These are phyloP conservation scores for Alternaria tenuissima DNA, from an alignment of 2,329 filamentous ascomycete genomes.

Conservation along the genomic window DNA sequence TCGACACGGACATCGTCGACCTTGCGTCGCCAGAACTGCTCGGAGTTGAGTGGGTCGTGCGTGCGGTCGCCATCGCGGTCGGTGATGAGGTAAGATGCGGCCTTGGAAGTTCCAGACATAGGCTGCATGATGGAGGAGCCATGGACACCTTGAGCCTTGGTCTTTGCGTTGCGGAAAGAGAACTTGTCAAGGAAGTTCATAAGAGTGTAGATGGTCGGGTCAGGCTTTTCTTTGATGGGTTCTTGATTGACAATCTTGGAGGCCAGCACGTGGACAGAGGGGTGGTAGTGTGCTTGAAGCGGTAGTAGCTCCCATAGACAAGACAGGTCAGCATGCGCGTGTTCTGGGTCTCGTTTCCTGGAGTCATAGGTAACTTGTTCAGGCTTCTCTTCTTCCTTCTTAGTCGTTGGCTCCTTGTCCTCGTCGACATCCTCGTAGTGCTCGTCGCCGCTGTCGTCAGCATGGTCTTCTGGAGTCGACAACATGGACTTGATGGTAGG, in stretches of 20 bases:
- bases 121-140: constrained; percentile 98
- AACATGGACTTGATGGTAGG: constrained; percentile 81
- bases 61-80: constrained; percentile 66
- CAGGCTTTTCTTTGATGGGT: constrained; percentile 83
- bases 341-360: constrained; percentile 88
- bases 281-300: constrained; percentile 85
- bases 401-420: constrained; percentile 39
- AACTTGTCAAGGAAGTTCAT: constrained; percentile 98
- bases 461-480: constrained; percentile 74
- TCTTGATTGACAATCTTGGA: constrained; percentile 73
- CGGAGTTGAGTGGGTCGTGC: constrained; percentile 78
- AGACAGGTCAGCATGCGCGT: constrained; percentile 89
- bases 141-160: constrained; percentile 65
- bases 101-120: constrained; percentile 69
- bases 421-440: constrained; percentile 71
- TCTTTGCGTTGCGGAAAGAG: constrained; percentile 94
- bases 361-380: constrained; percentile 72
- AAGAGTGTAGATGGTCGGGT: constrained; percentile 86
- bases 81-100: constrained; percentile 68
- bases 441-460: constrained; percentile 76
- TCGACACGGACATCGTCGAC: constrained; percentile 86
- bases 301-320: constrained; percentile 94
- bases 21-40: constrained; percentile 91
- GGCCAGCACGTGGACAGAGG: constrained; percentile 87
- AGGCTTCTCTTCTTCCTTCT: constrained; percentile 23